phyloP scores from a whole-genome alignment of 1,284 basidiomycete species.

The Marasmius sp. region DNA sequence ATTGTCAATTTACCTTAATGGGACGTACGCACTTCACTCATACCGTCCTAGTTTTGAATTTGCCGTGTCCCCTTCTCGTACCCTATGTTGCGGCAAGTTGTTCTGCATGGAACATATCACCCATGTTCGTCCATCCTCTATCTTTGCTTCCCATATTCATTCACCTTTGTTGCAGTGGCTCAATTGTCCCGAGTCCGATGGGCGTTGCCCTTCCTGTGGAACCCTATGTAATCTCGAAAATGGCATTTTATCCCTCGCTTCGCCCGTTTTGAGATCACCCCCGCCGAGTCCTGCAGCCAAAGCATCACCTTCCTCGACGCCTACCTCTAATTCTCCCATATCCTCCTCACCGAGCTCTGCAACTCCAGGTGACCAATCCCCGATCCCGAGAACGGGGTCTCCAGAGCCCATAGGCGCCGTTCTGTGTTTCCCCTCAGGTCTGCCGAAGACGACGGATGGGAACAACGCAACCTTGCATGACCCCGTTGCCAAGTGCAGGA shows the following conservation, averaged over 20 bases:
- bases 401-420: too few relatives aligned
- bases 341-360: background rate
- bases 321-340: background rate
- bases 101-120: constrained; percentile 36
- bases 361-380: background rate
- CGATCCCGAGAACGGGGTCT: background rate
- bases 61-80: constrained; percentile 31
- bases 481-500: too few relatives aligned
- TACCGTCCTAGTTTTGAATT: constrained; percentile 32
- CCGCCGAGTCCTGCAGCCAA: background rate
- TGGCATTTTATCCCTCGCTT: constrained; percentile 28
- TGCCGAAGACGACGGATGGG: too few relatives aligned
- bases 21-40: background rate
- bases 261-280: constrained; percentile 16
- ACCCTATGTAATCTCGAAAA: constrained; percentile 27
- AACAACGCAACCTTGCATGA: too few relatives aligned
- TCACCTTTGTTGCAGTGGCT: constrained; percentile 28
- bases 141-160: background rate
- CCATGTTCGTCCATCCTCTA: constrained; percentile 25
- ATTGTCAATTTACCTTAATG: background rate
- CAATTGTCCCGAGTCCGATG: constrained; percentile 31
- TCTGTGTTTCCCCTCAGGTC: too few relatives aligned
- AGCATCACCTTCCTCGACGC: background rate
- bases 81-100: constrained; percentile 34
- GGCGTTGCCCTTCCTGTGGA: constrained; percentile 33